phyloP scores from a whole-genome alignment of 352 stramenopile species.

The Phytophthora melonis region DNA sequence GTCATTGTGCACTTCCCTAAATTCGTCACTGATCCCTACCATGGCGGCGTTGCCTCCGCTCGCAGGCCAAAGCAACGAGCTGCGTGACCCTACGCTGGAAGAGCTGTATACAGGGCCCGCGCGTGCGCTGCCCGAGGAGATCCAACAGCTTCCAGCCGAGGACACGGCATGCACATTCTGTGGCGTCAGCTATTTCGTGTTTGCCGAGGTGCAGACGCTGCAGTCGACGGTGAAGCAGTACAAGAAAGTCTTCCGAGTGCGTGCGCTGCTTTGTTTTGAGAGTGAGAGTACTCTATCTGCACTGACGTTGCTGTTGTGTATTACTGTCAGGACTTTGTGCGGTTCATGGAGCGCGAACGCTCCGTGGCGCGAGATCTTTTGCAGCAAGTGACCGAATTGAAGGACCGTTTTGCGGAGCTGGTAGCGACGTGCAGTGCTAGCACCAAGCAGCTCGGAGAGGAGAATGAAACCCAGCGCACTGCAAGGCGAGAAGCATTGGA shows the following conservation, averaged over 20 bases:
- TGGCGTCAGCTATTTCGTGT: slow-evolving; percentile 89
- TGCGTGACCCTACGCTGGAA: slow-evolving; percentile 75
- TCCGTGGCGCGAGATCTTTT: slow-evolving; percentile 49
- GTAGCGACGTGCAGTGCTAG: slow-evolving; percentile 18
- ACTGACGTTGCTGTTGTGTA: background rate
- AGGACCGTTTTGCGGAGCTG: slow-evolving; percentile 48
- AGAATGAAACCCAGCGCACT: slow-evolving; percentile 28
- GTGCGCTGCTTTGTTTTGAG: slow-evolving; percentile 3
- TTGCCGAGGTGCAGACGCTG: slow-evolving; percentile 84
- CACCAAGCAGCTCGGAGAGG: slow-evolving; percentile 31
- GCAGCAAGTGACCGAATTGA: slow-evolving; percentile 48
- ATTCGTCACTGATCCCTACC: background rate
- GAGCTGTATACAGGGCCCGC: slow-evolving; percentile 73
- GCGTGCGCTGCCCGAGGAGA: slow-evolving; percentile 66
- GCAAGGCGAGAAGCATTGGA: slow-evolving; percentile 15
- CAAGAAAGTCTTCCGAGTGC: slow-evolving; percentile 74
- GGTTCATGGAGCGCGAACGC: slow-evolving; percentile 75
- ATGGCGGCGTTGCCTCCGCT: slow-evolving; percentile 31
- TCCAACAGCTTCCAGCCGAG: slow-evolving; percentile 70
- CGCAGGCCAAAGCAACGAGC: slow-evolving; percentile 14
- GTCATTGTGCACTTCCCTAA: background rate
- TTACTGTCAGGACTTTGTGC: slow-evolving; percentile 65
- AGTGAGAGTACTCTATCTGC: background rate
- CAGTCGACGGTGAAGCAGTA: slow-evolving; percentile 76
- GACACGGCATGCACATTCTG: slow-evolving; percentile 89